Conservation (phyloP, 2,329 filamentous ascomycete genomes). For the Aspergillus candidus region DNA sequence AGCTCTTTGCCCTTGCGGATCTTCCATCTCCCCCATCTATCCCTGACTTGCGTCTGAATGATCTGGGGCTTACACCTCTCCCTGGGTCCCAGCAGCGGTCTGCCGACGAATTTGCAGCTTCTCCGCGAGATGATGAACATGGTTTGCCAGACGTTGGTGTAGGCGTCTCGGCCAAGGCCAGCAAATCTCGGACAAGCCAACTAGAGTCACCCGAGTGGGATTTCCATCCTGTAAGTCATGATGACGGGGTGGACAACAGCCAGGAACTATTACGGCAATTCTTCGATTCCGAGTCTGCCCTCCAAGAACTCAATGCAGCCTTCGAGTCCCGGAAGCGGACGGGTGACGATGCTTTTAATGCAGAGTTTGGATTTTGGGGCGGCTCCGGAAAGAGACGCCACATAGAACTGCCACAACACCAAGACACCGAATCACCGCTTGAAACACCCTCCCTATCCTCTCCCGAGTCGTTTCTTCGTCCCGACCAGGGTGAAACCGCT, state of each 20-base stretch:
- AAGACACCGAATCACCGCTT: slow-evolving; percentile 7
- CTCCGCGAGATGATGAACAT: slow-evolving; percentile 9
- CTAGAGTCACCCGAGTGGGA: neutral
- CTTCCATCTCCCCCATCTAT: slow-evolving; percentile 13
- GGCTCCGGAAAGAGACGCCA: slow-evolving; percentile 16
- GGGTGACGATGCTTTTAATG: slow-evolving; percentile 17
- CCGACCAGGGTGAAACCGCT: slow-evolving; percentile 11
- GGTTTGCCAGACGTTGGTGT: neutral
- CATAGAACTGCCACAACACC: slow-evolving; percentile 5
- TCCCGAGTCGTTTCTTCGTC: slow-evolving; percentile 12
- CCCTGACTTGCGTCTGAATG: slow-evolving; percentile 24
- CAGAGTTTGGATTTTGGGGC: slow-evolving; percentile 10
- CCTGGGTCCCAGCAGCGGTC: slow-evolving; percentile 29
- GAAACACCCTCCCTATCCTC: slow-evolving; percentile 19
- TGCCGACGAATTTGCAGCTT: slow-evolving; percentile 5
- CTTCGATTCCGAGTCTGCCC: slow-evolving; percentile 13
- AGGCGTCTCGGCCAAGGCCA: neutral
- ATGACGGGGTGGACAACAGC: neutral
- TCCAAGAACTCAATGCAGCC: slow-evolving; percentile 14
- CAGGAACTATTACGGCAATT: slow-evolving; percentile 15
- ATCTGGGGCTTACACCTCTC: slow-evolving; percentile 41
- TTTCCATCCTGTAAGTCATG: neutral
- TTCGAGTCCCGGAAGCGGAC: slow-evolving; percentile 19
- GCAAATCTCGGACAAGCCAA: neutral
- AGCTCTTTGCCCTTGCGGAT: slow-evolving; percentile 16